Conservation (phyloP, 2,329 filamentous ascomycete species). For the Cladosporium oxysporum region DNA sequence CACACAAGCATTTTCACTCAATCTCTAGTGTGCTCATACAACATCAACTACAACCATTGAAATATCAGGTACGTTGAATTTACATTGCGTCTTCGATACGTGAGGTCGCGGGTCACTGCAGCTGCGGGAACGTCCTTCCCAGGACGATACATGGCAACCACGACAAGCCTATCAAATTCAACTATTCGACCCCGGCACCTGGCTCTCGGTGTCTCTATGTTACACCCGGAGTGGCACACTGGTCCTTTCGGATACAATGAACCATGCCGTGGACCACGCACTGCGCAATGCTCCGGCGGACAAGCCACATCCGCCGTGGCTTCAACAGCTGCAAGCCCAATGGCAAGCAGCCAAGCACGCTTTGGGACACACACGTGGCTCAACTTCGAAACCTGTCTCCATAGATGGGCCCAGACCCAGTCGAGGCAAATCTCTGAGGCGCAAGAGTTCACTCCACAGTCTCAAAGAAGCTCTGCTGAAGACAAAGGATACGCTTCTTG, state of each 20-base stretch:
- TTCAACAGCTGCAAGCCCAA: conserved; percentile 12
- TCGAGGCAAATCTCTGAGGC: background rate
- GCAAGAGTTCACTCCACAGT: conserved; percentile 3
- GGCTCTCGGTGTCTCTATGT: background rate
- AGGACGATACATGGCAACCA: conserved; percentile 1
- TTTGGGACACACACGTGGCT: background rate
- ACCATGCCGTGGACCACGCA: conserved; percentile 1
- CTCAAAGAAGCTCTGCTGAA: conserved; percentile 9
- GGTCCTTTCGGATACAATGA: background rate
- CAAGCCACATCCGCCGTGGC: conserved; percentile 14
- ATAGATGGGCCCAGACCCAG: background rate
- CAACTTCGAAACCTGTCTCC: background rate
- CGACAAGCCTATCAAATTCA: background rate
- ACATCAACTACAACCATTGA: background rate
- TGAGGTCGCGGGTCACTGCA: background rate
- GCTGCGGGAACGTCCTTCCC: background rate
- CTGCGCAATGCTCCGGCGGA: conserved; percentile 16
- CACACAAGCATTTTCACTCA: background rate
- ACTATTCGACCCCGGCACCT: background rate
- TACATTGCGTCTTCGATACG: background rate
- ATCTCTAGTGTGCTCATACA: background rate
- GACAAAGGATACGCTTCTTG: conserved; percentile 9
- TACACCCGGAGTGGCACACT: background rate
- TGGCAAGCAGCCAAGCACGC: conserved; percentile 10
- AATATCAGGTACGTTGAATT: background rate